Evolutionary conservation across 495 filamentous ascomycete species (phyloP).

Genomic region (Trichoderma gamsii): DNA sequence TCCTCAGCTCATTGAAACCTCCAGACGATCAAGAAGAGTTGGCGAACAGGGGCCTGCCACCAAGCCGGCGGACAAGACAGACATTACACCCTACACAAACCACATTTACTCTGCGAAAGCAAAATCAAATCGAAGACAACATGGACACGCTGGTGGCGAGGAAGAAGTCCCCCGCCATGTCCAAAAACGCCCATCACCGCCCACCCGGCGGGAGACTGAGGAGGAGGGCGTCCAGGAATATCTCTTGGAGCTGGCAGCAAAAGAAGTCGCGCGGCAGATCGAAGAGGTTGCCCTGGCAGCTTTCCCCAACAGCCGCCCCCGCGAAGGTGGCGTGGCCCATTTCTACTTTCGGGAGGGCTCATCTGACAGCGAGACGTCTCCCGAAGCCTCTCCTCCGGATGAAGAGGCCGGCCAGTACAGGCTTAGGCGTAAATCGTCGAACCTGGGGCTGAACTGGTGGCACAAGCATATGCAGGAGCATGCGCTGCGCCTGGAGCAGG

Average conservation of each 20-base stretch:
- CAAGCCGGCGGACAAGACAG: slow-evolving; percentile 48
- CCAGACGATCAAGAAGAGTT: slow-evolving; percentile 48
- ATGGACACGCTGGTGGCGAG: slow-evolving; percentile 20
- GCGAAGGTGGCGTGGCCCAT: slow-evolving; percentile 46
- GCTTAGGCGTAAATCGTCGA: slow-evolving; percentile 37
- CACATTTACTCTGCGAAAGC: slow-evolving; percentile 47
- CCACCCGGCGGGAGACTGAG: slow-evolving; percentile 50
- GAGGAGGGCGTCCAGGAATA: slow-evolving; percentile 69
- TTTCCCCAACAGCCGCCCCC: slow-evolving; percentile 41
- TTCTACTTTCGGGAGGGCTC: slow-evolving; percentile 47
- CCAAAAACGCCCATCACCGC: slow-evolving; percentile 26
- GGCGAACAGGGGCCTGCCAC: slow-evolving; percentile 47
- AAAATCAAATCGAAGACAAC: slow-evolving; percentile 28
- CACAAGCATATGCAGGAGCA: slow-evolving; percentile 49
- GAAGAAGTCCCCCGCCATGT: slow-evolving; percentile 35
- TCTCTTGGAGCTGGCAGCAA: slow-evolving; percentile 67
- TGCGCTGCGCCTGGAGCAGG: slow-evolving; percentile 28
- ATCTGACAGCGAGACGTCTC: slow-evolving; percentile 37
- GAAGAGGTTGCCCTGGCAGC: slow-evolving; percentile 44
- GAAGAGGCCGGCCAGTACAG: slow-evolving; percentile 27
- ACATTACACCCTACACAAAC: slow-evolving; percentile 52
- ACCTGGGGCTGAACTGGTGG: slow-evolving; percentile 44
- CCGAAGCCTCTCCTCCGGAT: slow-evolving; percentile 24
- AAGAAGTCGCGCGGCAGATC: slow-evolving; percentile 65
- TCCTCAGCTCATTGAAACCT: slow-evolving; percentile 64